Base-by-base conservation (phyloP, 2,329 filamentous ascomycete genomes). In the Teratosphaeria nubilosa region DNA sequence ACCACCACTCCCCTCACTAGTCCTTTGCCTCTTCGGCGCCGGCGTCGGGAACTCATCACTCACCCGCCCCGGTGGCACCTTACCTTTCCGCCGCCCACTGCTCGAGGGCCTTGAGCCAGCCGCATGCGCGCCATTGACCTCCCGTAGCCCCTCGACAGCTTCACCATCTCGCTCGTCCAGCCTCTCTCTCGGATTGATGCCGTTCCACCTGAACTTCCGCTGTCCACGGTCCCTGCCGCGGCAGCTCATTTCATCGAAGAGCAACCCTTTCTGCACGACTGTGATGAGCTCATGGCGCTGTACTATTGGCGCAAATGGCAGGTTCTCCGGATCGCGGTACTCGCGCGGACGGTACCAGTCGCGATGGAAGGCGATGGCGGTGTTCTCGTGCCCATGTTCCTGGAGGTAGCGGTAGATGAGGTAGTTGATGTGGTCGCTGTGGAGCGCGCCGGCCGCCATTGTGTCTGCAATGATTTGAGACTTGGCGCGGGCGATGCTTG, bases 401-500 rank as follows among this genome's bases (percentile, higher is more conserved):
- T 73, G 70, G 32, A 73, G 65, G 65, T 80, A 86, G 78, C 83
- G 83, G 80, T 83, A 85, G 72, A 87, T 84, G 69, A 86, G 76
- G 74, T 86, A 86, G 75, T 86, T 87, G 70, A 87, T 79, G 71
- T 86, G 82, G 76, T 86, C 79, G 64, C 78, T 80, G 66, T 76
- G 80, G 62, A 83, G 74, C 54, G 77, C 67, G 25, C 51, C 51
- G 13, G 51, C 51, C 7, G 41, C 41, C 41, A 48, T 48, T 16
- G 41, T 48, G 41, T 48, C 41, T 48, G 41, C 41, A 48, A 20
- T 48, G 41, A 3, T 48, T 9, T 22, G 41, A 16, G 41, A 48
- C 41, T 48, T 48, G 41, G 41, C 41, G 41, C 41, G n/a, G 41
- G 41, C 41, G 41, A 1, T 48, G 41, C n/a, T 48, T 6, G 41